Percentiles rank a stretch among this genome's conserved stretches.
Evolutionary conservation across 2,329 filamentous ascomycete species (phyloP).

Genomic region (Arachnomyces sp.): DNA sequence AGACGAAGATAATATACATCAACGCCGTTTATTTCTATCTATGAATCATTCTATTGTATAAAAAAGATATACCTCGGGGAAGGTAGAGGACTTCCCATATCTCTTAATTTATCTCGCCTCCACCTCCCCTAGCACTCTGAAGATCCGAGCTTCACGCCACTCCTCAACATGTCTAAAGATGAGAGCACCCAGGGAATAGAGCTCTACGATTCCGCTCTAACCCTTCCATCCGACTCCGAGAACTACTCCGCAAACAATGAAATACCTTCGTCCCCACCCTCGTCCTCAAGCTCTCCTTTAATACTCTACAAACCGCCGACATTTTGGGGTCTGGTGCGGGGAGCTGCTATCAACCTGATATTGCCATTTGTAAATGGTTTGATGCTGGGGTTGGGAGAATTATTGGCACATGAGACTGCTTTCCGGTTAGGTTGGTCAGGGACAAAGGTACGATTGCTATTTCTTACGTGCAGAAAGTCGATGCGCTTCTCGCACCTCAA

Average conservation of each 20-base stretch:
- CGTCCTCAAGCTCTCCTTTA: constrained; percentile 31
- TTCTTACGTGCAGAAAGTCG: constrained; percentile 1
- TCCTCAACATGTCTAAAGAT: constrained; percentile 26
- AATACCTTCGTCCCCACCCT: constrained; percentile 24
- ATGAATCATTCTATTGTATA: too few species aligned
- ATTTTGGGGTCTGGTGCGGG: constrained; percentile 73
- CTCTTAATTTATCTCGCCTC: background rate
- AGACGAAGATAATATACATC: constrained; percentile 10
- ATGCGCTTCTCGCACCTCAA: background rate
- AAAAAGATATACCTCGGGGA: too few species aligned
- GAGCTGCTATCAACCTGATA: constrained; percentile 90
- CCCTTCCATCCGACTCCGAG: constrained; percentile 42
- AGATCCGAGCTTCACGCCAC: constrained; percentile 48
- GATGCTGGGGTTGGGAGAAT: constrained; percentile 95
- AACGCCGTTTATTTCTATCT: too few species aligned
- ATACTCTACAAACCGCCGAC: constrained; percentile 80
- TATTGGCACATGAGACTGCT: constrained; percentile 92
- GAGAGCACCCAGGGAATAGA: constrained; percentile 26
- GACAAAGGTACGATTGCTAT: constrained; percentile 65
- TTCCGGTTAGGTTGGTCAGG: constrained; percentile 88
- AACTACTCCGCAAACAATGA: constrained; percentile 39
- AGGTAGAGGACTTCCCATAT: constrained; percentile 3
- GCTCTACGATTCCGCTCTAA: constrained; percentile 37
- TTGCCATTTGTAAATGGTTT: constrained; percentile 94
- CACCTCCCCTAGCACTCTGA: constrained; percentile 14